phyloP scores from a whole-genome alignment of 441 rosid genomes.

The Pelargonium exstipulatum region DNA sequence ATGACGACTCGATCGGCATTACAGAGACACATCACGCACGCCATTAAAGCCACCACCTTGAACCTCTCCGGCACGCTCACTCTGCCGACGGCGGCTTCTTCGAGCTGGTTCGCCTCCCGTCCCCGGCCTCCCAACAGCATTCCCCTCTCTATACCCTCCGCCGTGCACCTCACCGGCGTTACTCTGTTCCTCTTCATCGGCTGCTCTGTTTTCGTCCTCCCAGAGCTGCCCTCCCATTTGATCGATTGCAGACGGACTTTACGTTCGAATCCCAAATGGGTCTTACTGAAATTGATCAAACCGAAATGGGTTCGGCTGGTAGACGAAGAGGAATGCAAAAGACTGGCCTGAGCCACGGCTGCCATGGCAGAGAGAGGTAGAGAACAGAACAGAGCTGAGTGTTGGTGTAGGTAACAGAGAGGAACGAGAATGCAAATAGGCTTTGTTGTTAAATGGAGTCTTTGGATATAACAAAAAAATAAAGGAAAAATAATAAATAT shows the following conservation, averaged over 20 bases:
- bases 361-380: conserved; percentile 30
- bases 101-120: not conserved
- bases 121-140: conserved; percentile 32
- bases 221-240: conserved; percentile 20
- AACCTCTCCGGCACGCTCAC: conserved; percentile 57
- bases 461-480: not conserved
- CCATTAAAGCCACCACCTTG: conserved; percentile 75
- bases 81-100: not conserved
- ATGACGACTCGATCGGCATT: conserved; percentile 94
- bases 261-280: conserved; percentile 28
- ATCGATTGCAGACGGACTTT: conserved; percentile 2
- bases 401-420: not conserved
- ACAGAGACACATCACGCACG: conserved; percentile 74
- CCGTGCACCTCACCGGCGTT: conserved; percentile 47
- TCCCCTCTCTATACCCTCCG: conserved; percentile 61
- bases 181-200: conserved; percentile 14
- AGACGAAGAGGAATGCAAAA: conserved; percentile 24
- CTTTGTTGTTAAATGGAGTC: not conserved
- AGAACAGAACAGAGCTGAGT: not conserved
- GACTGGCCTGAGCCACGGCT: conserved; percentile 15
- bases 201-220: not conserved
- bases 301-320: conserved; percentile 14
- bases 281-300: conserved; percentile 19
- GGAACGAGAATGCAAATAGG: not conserved
- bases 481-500: not conserved